phyloP scores from a whole-genome alignment of 225 moss, liverwort and hornwort species.

The Sphagnum tenellum region DNA sequence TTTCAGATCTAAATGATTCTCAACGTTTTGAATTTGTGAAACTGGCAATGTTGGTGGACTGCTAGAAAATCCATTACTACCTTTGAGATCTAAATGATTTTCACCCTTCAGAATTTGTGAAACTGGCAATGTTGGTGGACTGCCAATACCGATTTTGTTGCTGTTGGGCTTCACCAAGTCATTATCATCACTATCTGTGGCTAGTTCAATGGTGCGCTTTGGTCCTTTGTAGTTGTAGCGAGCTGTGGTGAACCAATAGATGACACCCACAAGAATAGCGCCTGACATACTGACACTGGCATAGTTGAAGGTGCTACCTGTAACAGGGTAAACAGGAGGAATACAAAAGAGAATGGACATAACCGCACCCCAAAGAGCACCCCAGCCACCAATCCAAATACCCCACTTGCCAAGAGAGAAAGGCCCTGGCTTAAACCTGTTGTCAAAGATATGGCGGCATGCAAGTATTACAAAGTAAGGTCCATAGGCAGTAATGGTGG shows the following conservation, averaged over 20 bases:
- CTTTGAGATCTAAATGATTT: no score
- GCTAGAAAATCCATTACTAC: no score
- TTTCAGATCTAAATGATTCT: no score
- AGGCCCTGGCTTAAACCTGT: conserved; percentile 22
- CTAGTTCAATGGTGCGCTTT: conserved; percentile 18
- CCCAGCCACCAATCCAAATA: conserved; percentile 26
- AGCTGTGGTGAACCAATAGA: conserved; percentile 17
- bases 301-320: conserved; percentile 19
- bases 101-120: no score
- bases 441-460: conserved; percentile 26
- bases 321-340: conserved; percentile 24
- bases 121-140: no score
- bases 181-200: background rate
- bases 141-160: no score
- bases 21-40: no score
- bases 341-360: conserved; percentile 34
- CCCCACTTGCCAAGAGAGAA: conserved; percentile 29
- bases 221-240: conserved; percentile 24
- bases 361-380: conserved; percentile 23
- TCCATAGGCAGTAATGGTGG: conserved; percentile 37
- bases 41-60: no score
- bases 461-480: conserved; percentile 31
- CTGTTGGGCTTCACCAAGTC: conserved; percentile 2
- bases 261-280: conserved; percentile 13
- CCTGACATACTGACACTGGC: conserved; percentile 15